A percentile compares a stretch with the other conserved stretches of the same genome.
Evolutionary conservation across 2,329 filamentous ascomycete genomes (phyloP).

Genomic region (Monosporascus sp.): DNA sequence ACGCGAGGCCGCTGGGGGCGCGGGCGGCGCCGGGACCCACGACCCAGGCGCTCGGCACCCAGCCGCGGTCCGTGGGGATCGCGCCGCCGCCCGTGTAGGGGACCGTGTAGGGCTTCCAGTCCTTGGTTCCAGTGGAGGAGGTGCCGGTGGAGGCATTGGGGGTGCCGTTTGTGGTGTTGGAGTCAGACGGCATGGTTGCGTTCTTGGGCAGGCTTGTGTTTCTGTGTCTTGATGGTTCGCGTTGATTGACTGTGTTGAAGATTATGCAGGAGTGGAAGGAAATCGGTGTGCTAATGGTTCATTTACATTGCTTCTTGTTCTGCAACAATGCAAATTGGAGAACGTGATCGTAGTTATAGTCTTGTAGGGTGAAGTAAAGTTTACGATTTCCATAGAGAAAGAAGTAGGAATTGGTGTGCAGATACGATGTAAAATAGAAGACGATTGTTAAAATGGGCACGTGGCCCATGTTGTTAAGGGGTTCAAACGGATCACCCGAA

Average conservation of each 20-base stretch:
- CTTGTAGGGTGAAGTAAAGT: too few relatives aligned
- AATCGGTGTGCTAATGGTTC: too few relatives aligned
- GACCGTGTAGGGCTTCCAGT: conserved; percentile 22
- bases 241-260: conserved; percentile 1
- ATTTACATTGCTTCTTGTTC: too few relatives aligned
- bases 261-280: not conserved
- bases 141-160: not conserved
- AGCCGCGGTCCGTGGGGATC: conserved; percentile 12
- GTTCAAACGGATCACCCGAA: too few relatives aligned
- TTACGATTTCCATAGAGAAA: too few relatives aligned
- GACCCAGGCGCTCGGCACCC: not conserved
- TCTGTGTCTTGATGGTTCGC: not conserved
- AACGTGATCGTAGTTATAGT: too few relatives aligned
- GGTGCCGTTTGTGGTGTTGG: not conserved
- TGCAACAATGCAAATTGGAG: too few relatives aligned
- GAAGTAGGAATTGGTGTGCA: too few relatives aligned
- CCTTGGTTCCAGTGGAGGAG: conserved; percentile 1
- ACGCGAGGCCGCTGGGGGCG: conserved; percentile 8
- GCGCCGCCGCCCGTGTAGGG: conserved; percentile 21
- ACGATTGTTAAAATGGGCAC: too few relatives aligned
- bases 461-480: too few relatives aligned
- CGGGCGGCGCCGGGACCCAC: conserved; percentile 3
- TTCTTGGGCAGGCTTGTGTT: not conserved
- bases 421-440: too few relatives aligned
- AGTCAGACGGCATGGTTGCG: conserved; percentile 7